phyloP scores from a whole-genome alignment of 1,284 basidiomycete genomes.

The Testicularia cyperi region DNA sequence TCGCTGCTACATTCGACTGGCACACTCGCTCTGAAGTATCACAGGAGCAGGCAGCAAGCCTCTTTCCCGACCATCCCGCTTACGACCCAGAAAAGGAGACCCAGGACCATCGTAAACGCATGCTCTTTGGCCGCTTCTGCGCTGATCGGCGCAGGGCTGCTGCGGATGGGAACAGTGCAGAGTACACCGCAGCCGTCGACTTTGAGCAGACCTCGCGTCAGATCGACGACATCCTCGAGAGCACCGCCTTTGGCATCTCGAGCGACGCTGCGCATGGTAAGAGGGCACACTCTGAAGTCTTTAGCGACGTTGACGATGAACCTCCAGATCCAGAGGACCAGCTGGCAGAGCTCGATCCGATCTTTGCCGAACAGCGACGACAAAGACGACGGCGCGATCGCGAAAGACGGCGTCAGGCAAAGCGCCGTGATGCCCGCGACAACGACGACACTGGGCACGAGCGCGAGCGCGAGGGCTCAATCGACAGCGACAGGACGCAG shows the following conservation, averaged over 20 bases:
- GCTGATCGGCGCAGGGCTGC: neutral
- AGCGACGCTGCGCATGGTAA: constrained; percentile 9
- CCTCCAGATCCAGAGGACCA: constrained; percentile 33
- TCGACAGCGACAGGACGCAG: no score
- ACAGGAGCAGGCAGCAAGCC: constrained; percentile 20
- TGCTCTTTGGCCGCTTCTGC: constrained; percentile 22
- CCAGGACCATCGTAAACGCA: constrained; percentile 22
- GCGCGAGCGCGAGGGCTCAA: no score
- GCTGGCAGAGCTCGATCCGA: constrained; percentile 30
- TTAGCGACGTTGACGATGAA: constrained; percentile 17
- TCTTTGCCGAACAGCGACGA: constrained; percentile 27
- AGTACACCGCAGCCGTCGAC: neutral
- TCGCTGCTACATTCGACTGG: constrained; percentile 40
- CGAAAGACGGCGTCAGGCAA: no score
- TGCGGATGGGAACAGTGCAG: neutral
- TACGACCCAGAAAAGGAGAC: constrained; percentile 26
- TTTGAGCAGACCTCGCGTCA: neutral
- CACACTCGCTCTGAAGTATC: constrained; percentile 25
- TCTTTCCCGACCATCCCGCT: constrained; percentile 18
- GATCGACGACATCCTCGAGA: constrained; percentile 26
- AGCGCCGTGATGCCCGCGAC: no score
- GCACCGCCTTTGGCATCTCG: no score
- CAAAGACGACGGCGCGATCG: no score
- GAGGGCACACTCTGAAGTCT: constrained; percentile 6
- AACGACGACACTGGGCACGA: no score